Evolutionary conservation across 2,329 filamentous ascomycete species (phyloP).

Genomic region (Dothistroma pini): DNA sequence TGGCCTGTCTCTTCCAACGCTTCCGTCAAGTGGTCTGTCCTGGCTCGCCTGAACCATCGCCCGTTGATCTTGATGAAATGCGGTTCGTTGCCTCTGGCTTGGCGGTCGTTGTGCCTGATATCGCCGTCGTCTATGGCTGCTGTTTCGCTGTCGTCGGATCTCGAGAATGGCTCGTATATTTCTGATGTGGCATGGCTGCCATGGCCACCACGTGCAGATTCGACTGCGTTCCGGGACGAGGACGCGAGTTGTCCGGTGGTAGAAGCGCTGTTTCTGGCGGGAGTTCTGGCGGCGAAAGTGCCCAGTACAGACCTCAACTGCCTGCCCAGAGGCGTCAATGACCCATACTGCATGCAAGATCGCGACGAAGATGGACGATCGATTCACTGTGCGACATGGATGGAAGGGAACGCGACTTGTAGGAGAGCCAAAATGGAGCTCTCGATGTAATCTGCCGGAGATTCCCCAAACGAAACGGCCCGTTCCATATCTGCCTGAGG

Average conservation of each 20-base stretch:
- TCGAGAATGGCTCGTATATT: not conserved
- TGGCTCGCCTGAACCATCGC: not conserved
- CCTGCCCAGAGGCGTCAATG: conserved; percentile 33
- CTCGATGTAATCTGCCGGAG: not conserved
- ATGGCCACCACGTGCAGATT: not conserved
- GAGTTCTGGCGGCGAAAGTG: conserved; percentile 4
- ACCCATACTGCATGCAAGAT: conserved; percentile 36
- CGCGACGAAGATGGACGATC: not conserved
- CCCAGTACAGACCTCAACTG: conserved; percentile 31
- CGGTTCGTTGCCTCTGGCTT: not conserved
- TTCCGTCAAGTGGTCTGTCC: conserved; percentile 13
- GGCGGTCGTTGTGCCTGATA: too few relatives aligned
- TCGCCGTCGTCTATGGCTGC: not conserved
- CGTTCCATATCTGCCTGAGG: too few relatives aligned
- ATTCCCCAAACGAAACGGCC: not conserved
- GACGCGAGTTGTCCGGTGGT: not conserved
- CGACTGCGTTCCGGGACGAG: not conserved
- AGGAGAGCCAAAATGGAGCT: not conserved
- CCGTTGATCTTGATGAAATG: not conserved
- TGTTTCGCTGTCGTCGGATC: not conserved
- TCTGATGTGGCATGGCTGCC: not conserved
- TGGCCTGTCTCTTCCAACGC: conserved; percentile 6
- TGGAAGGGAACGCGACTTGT: not conserved
- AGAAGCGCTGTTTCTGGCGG: not conserved
- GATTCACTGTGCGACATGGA: not conserved